Evolutionary conservation across 73 alveolate species (phyloP), one percentile per base, ranked within the genome.

Genomic region (Durusdinium trenchii): DNA sequence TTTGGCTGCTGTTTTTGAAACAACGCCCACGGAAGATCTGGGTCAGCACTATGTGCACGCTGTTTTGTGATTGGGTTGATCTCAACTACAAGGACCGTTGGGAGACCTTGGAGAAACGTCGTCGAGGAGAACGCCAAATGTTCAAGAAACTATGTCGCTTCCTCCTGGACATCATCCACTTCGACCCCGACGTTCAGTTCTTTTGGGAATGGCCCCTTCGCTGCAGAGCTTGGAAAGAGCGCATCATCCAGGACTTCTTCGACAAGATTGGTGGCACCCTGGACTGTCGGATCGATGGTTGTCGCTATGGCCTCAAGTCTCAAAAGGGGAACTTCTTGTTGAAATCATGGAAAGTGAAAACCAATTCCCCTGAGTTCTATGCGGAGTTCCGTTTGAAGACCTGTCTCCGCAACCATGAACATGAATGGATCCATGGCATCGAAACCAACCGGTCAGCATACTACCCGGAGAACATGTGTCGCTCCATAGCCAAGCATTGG

Each of bases 201-300:
- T 81, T 47, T 48, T 81, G 86, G 86, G 86, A 76, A 43, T 76
- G 86, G 86, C 86, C 86, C n/a, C 60, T 42, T 9, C 61, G 86
- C 7, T 76, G 86, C 86, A 42, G 86, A 76, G 86, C 38, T 6
- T 76, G 86, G 86, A 40, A 43, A 36, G 86, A 76, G 86, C 54
- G 86, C 38, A 40, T 76, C 86, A 43, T 76, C 57, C 28, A 26
- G 60, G 86, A 76, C 60, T 76, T 76, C 57, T 76, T 76, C 86
- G 9, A 40, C 60, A 43, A 76, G 83, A 46, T 71, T 18, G 51
- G 23, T 30, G 7, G 32, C 42, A 26, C 38, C 50, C 38, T 35
- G 6, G 83, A 71, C 23, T 71, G 83, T 50, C 47, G 83, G 0
- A 18, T 71, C 57, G 85, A 75, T 42, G 85, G 85, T 1, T 76